Evolutionary conservation across 2,329 filamentous ascomycete species (phyloP).

Genomic region (Thielaviopsis cerberus): DNA sequence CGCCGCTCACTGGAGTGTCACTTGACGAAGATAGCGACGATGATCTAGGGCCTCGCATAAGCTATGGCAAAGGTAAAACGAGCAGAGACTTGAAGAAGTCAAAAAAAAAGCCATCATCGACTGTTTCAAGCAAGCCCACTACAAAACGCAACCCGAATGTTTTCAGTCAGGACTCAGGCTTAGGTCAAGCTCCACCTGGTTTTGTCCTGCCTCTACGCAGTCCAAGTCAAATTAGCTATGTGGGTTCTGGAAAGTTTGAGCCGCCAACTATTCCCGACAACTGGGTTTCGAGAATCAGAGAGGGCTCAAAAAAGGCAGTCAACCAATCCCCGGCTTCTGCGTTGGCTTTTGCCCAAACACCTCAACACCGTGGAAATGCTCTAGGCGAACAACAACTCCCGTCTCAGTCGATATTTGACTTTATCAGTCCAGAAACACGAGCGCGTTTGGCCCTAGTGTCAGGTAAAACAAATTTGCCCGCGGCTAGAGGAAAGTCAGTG

Average conservation of each 20-base stretch:
- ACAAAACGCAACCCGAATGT: slow-evolving; percentile 2
- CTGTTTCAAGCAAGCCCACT: background rate
- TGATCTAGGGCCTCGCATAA: slow-evolving; percentile 18
- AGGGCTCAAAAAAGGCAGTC: background rate
- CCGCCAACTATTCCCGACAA: slow-evolving; percentile 5
- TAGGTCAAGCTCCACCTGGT: background rate
- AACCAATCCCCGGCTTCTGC: background rate
- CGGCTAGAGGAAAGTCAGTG: slow-evolving; percentile 47
- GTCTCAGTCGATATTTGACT: slow-evolving; percentile 92
- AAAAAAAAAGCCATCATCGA: slow-evolving; percentile 21
- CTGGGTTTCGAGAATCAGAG: background rate
- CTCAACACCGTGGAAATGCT: slow-evolving; percentile 1
- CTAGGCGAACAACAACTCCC: slow-evolving; percentile 63
- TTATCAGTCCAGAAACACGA: slow-evolving; percentile 58
- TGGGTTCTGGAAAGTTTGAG: background rate
- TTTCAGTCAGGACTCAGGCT: background rate
- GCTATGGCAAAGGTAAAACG: slow-evolving; percentile 9
- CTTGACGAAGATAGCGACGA: slow-evolving; percentile 29
- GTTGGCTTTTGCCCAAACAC: background rate
- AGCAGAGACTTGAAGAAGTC: slow-evolving; percentile 29
- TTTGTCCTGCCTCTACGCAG: background rate
- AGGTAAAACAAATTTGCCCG: slow-evolving; percentile 59
- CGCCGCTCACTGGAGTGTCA: slow-evolving; percentile 19
- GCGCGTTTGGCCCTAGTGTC: slow-evolving; percentile 59
- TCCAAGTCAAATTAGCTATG: no score